Evolutionary conservation across 106 monocot genomes (phyloP).

Genomic region (Dendrobium officinale): DNA sequence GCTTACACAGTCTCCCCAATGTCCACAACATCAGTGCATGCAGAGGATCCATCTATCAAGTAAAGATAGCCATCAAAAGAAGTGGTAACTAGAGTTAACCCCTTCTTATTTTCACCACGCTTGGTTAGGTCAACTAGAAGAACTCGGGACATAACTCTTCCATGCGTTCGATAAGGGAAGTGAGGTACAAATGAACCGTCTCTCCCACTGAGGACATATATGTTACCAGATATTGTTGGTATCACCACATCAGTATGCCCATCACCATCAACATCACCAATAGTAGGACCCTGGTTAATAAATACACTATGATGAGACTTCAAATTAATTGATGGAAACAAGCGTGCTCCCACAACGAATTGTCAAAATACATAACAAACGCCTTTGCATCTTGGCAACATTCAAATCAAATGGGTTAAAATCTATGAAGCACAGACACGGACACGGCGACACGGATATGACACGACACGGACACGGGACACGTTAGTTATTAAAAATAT

Average conservation of each 20-base stretch:
- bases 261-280: conserved; percentile 97
- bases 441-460: no score
- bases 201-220: conserved; percentile 90
- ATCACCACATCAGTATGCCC: conserved; percentile 82
- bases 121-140: conserved; percentile 78
- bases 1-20: conserved; percentile 96
- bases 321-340: background rate
- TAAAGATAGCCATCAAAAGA: conserved; percentile 98
- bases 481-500: no score
- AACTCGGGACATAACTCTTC: conserved; percentile 86
- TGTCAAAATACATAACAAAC: no score
- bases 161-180: conserved; percentile 84
- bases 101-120: conserved; percentile 55
- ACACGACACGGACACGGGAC: no score
- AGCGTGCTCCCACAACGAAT: no score
- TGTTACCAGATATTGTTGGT: conserved; percentile 89
- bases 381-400: background rate
- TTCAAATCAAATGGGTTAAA: background rate
- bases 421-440: background rate
- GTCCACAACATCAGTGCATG: conserved; percentile 93
- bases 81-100: conserved; percentile 78
- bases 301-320: background rate
- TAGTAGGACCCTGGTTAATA: conserved; percentile 71
- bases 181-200: conserved; percentile 77
- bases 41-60: conserved; percentile 89